A percentile compares a stretch with the other conserved stretches of the same genome.
Conservation (phyloP, 1,139 yeast species). For the Suhomyces choctaworum region DNA sequence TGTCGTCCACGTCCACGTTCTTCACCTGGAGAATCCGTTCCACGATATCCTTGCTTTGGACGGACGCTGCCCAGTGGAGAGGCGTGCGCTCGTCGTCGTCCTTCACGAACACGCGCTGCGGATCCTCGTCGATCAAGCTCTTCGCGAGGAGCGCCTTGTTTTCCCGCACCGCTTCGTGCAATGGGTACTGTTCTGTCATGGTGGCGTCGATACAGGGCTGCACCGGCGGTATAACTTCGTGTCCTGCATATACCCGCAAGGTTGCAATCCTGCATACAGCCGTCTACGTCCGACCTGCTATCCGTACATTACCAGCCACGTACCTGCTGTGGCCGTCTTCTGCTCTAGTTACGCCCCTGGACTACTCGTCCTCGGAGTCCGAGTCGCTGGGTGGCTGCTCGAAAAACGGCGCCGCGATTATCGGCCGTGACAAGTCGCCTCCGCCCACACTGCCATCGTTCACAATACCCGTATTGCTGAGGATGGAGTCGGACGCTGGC, state of each 20-base stretch:
- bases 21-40: constrained; percentile 46
- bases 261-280: no score
- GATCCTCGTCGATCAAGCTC: constrained; percentile 48
- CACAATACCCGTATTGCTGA: constrained; percentile 12
- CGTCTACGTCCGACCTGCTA: no score
- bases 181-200: no score
- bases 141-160: constrained; percentile 52
- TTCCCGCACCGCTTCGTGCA: constrained; percentile 64
- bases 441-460: constrained; percentile 4
- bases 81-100: constrained; percentile 84
- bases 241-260: background rate
- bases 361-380: constrained; percentile 27
- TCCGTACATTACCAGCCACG: background rate
- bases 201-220: background rate
- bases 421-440: constrained; percentile 19
- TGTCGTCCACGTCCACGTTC: constrained; percentile 59
- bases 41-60: constrained; percentile 56
- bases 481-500: constrained; percentile 1
- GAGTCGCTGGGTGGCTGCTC: constrained; percentile 43
- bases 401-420: constrained; percentile 44
- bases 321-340: constrained; percentile 3
- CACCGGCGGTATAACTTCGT: background rate
- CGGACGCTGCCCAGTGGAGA: constrained; percentile 86
- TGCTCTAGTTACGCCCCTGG: no score
- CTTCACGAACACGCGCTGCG: constrained; percentile 42